Evolutionary conservation across 2,329 filamentous ascomycete genomes (phyloP).

Genomic region (Aspergillus persii): DNA sequence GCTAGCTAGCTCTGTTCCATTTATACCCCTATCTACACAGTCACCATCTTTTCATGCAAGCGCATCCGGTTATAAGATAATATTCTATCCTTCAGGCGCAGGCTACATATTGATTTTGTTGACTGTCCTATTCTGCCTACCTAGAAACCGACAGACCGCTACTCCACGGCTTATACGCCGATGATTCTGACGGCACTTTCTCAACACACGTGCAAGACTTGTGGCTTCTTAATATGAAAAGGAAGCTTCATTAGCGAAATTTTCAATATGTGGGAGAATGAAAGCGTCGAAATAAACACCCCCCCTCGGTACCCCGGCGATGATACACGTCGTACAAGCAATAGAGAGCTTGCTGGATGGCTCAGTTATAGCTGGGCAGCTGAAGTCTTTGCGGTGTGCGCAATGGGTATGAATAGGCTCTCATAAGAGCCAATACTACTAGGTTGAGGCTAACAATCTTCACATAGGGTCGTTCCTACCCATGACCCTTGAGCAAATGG

Average conservation of each 20-base stretch:
- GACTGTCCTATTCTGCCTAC: background rate
- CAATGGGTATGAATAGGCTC: slow-evolving; percentile 54
- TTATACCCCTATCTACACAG: background rate
- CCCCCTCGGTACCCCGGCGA: slow-evolving; percentile 70
- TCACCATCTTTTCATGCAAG: background rate
- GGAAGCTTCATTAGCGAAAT: slow-evolving; percentile 30
- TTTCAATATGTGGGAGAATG: slow-evolving; percentile 35
- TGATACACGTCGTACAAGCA: slow-evolving; percentile 83
- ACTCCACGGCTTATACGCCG: background rate
- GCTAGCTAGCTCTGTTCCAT: background rate
- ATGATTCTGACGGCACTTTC: background rate
- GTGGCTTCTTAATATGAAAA: slow-evolving; percentile 12
- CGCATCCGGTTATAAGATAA: no score
- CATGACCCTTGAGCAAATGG: slow-evolving; percentile 89
- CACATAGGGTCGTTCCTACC: slow-evolving; percentile 85
- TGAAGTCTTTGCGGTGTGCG: slow-evolving; percentile 94
- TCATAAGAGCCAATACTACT: background rate
- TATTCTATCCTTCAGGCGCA: no score
- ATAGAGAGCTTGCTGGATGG: slow-evolving; percentile 86
- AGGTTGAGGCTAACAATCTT: background rate
- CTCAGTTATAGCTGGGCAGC: slow-evolving; percentile 96
- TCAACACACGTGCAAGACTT: background rate
- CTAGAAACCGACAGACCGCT: background rate
- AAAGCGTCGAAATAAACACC: slow-evolving; percentile 20
- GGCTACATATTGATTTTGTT: background rate